These are phyloP conservation scores for Mortierella sp. DNA, from an alignment of 371 early-diverging fungal genomes.

Conservation along the genomic window DNA sequence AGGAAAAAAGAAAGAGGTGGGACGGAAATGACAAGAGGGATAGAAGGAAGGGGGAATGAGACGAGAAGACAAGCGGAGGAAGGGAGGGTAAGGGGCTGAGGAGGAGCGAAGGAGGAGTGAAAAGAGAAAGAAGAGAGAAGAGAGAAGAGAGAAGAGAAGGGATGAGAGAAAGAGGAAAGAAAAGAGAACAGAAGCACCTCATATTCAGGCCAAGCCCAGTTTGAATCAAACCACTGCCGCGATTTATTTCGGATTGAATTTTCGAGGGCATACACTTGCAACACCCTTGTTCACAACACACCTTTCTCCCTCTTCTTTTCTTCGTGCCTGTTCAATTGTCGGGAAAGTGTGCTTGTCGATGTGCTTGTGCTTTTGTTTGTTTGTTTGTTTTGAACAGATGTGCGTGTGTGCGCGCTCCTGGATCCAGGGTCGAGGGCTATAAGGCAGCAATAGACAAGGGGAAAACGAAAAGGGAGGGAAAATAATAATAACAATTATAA, in stretches of 20 bases:
- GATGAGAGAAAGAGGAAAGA: background rate
- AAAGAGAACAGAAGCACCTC: constrained; percentile 7
- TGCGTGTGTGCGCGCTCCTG: background rate
- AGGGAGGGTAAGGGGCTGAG: background rate
- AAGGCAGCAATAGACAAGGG: background rate
- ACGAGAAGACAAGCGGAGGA: background rate
- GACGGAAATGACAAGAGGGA: background rate
- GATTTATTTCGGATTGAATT: background rate
- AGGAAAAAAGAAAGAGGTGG: background rate
- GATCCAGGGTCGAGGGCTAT: background rate
- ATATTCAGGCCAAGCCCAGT: background rate
- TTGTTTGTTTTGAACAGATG: too few species aligned
- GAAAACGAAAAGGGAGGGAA: background rate
- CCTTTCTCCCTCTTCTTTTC: background rate
- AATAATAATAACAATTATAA: background rate
- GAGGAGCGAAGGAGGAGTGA: constrained; percentile 5
- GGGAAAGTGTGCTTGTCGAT: background rate
- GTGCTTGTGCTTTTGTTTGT: background rate
- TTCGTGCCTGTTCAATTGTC: background rate
- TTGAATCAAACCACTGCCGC: background rate
- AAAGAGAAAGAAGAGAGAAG: background rate
- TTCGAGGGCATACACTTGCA: background rate
- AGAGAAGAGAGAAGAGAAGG: background rate
- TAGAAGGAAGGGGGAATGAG: background rate
- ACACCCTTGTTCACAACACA: background rate